These are phyloP conservation scores for Beauveria asiatica DNA, from an alignment of 2,329 filamentous ascomycete genomes.

Conservation along the genomic window DNA sequence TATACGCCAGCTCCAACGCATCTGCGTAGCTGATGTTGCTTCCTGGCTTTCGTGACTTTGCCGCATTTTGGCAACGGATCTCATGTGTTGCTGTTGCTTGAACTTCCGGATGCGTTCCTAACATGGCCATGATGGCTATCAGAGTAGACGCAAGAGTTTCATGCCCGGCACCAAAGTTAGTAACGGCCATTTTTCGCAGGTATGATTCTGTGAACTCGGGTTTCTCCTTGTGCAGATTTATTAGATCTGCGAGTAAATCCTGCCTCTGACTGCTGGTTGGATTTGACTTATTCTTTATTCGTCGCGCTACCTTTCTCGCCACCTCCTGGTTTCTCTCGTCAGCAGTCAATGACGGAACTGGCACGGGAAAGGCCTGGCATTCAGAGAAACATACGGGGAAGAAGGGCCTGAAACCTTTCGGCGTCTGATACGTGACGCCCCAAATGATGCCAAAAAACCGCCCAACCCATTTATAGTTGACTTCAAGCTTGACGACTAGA, in stretches of 20 bases:
- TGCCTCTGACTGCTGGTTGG: constrained; percentile 22
- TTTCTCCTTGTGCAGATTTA: constrained; percentile 35
- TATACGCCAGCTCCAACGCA: constrained; percentile 23
- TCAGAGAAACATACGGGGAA: constrained; percentile 34
- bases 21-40: constrained; percentile 13
- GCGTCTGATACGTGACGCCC: constrained; percentile 36
- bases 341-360: neutral
- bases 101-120: constrained; percentile 30
- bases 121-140: constrained; percentile 39
- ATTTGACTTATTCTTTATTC: constrained; percentile 25
- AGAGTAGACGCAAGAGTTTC: constrained; percentile 46
- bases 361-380: neutral
- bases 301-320: constrained; percentile 23
- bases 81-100: constrained; percentile 27
- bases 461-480: constrained; percentile 27
- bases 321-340: constrained; percentile 22
- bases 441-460: constrained; percentile 34
- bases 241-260: constrained; percentile 39
- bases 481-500: constrained; percentile 28
- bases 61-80: constrained; percentile 16
- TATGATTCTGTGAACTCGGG: constrained; percentile 39
- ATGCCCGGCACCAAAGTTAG: constrained; percentile 48
- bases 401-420: constrained; percentile 36
- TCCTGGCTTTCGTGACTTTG: neutral
- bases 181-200: constrained; percentile 42